Conservation (phyloP, 768 basidiomycete species). For the Coprinellus micaceus region DNA sequence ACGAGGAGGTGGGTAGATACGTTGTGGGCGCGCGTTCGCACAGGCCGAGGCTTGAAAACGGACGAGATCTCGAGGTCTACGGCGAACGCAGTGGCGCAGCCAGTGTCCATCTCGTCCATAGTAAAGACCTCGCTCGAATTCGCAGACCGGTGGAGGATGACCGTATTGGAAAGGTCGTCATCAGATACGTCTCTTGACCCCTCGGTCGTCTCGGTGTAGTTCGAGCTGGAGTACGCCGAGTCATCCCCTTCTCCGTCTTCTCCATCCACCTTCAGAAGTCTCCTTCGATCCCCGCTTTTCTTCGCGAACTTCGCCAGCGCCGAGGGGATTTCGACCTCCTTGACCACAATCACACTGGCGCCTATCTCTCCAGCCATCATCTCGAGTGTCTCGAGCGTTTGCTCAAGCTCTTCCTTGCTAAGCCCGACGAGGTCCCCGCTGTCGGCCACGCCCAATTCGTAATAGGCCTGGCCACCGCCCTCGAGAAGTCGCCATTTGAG, state of each 20-base stretch:
- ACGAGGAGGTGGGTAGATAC: constrained; percentile 22
- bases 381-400: constrained; percentile 81
- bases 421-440: constrained; percentile 86
- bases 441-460: constrained; percentile 82
- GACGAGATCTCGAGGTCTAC: constrained; percentile 65
- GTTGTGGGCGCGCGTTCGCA: constrained; percentile 40
- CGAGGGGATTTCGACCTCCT: constrained; percentile 77
- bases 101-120: constrained; percentile 44
- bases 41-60: constrained; percentile 72
- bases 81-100: constrained; percentile 30
- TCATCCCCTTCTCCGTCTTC: constrained; percentile 33
- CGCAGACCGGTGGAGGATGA: constrained; percentile 23
- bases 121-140: constrained; percentile 35
- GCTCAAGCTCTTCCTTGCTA: constrained; percentile 65
- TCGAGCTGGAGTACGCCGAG: constrained; percentile 28
- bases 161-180: constrained; percentile 28
- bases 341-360: constrained; percentile 86
- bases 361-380: constrained; percentile 95
- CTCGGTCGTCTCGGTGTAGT: constrained; percentile 37
- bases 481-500: constrained; percentile 92
- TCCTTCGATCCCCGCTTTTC: constrained; percentile 36
- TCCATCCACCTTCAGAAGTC: constrained; percentile 27
- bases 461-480: constrained; percentile 80
- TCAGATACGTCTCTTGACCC: constrained; percentile 5
- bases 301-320: constrained; percentile 41